phyloP scores from a whole-genome alignment of 192 early-diverging fungal species.

The Coemansia sp. region DNA sequence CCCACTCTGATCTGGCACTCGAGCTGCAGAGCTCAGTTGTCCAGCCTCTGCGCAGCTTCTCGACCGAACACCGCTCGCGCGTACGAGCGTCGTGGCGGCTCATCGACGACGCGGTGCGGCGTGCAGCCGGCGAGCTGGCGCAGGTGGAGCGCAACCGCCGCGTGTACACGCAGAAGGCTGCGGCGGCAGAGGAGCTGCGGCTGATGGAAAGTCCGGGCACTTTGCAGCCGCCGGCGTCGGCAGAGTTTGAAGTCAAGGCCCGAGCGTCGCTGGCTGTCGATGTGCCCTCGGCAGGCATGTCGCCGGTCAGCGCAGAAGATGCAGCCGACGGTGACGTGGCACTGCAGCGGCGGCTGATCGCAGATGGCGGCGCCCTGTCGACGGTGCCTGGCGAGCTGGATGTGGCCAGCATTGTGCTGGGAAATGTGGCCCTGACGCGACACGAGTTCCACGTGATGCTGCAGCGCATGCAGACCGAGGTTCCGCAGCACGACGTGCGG shows the following conservation, averaged over 20 bases:
- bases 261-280: slow-evolving; percentile 17
- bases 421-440: slow-evolving; percentile 59
- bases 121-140: slow-evolving; percentile 36
- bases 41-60: slow-evolving; percentile 44
- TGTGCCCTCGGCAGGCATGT: background rate
- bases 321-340: slow-evolving; percentile 33
- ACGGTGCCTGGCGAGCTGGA: slow-evolving; percentile 38
- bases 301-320: slow-evolving; percentile 11
- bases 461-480: slow-evolving; percentile 60
- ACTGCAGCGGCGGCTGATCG: slow-evolving; percentile 28
- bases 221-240: slow-evolving; percentile 16
- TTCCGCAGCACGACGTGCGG: slow-evolving; percentile 64
- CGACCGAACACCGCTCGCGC: slow-evolving; percentile 48
- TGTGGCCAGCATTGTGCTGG: slow-evolving; percentile 55
- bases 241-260: slow-evolving; percentile 46
- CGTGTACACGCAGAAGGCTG: slow-evolving; percentile 50
- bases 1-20: slow-evolving; percentile 39
- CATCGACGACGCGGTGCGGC: slow-evolving; percentile 44
- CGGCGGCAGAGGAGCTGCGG: slow-evolving; percentile 43
- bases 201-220: slow-evolving; percentile 19
- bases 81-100: slow-evolving; percentile 50
- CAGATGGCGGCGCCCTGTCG: slow-evolving; percentile 19
- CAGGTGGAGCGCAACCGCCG: slow-evolving; percentile 51
- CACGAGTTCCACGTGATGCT: slow-evolving; percentile 65
- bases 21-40: slow-evolving; percentile 51